Base-by-base conservation (phyloP, 345 rosid genomes). In the Rubroshorea leprosula region DNA sequence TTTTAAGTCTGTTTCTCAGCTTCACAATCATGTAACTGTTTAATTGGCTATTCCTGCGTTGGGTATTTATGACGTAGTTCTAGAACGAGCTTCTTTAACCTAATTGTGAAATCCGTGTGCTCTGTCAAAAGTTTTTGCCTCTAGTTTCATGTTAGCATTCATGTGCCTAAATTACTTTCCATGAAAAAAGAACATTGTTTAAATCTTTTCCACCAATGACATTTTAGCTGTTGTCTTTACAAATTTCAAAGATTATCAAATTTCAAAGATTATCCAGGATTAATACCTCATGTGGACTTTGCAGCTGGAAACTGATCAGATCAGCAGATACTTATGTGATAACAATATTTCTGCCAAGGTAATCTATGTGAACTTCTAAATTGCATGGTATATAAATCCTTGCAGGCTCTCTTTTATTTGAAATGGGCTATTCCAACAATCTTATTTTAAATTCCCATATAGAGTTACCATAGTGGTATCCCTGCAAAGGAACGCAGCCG, bases 391-490 rank as follows among this genome's bases (percentile, higher is more conserved):
- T 38, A 14, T 49, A 6, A 63, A 43, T 52, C 46, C 57, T 31
- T 16, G 58, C 17, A 51, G 39, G 20, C 25, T 63, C 23, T 54
- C 51, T 26, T 26, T 48, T 49, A 52, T 61, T 68, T 61, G 51
- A 59, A 44, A 43, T 18, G 24, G 17, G 64, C 18, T 60, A 51
- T 44, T 57, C 70, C 72, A 25, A 77, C 49, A 61, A 65, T 46
- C 59, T 68, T 61, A 52, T 60, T 65, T 61, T 67, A 22, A 23
- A 70, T 60, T 52, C 15, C 55, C 51, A n/a, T 62, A 23, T 68
- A 93, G 99, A 82, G 91, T 70, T 89, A 93, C 67, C 96, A 93
- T 75, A 82, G 99, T 72, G 89, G 90, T 49, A 77, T 93, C 61
- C 75, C 76, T 23, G 76, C 91, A 35, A 89, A 78, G 76, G 91